Evolutionary conservation across 169 alveolate species (phyloP).

Genomic region (Plasmodium yoelii): DNA sequence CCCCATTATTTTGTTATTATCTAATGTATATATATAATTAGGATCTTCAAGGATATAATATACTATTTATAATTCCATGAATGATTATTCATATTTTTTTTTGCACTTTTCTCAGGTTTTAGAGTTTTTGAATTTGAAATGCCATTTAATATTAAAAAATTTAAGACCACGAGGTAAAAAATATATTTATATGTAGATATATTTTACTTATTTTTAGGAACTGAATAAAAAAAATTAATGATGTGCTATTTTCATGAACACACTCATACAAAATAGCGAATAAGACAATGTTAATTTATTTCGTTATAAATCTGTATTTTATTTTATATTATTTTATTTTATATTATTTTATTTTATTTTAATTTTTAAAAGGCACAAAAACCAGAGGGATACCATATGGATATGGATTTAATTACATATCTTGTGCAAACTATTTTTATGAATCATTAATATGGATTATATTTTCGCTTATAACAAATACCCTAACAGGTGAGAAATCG

Average conservation of each 20-base stretch:
- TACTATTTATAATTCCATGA: too few relatives aligned
- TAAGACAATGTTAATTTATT: too few relatives aligned
- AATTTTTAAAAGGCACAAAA: conserved; percentile 89
- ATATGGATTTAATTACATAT: conserved; percentile 96
- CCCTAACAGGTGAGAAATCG: conserved; percentile 82
- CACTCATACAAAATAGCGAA: too few relatives aligned
- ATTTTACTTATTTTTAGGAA: too few relatives aligned
- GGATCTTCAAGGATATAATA: too few relatives aligned
- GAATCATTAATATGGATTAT: conserved; percentile 96
- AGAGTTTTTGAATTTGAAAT: conserved; percentile 94
- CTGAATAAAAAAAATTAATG: too few relatives aligned
- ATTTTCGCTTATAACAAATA: conserved; percentile 89
- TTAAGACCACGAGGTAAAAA: conserved; percentile 90
- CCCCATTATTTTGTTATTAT: too few relatives aligned
- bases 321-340: too few relatives aligned
- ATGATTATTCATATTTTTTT: neutral
- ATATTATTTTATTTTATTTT: too few relatives aligned
- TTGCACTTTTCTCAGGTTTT: conserved; percentile 77
- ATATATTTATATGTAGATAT: too few relatives aligned
- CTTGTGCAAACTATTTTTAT: conserved; percentile 99
- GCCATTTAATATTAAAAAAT: conserved; percentile 95
- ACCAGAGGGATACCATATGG: conserved; percentile 95
- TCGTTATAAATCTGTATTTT: neutral
- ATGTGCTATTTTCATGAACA: too few relatives aligned
- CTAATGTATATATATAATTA: too few relatives aligned